phyloP scores from a whole-genome alignment of 768 basidiomycete genomes.

The Tephrocybe sp. region DNA sequence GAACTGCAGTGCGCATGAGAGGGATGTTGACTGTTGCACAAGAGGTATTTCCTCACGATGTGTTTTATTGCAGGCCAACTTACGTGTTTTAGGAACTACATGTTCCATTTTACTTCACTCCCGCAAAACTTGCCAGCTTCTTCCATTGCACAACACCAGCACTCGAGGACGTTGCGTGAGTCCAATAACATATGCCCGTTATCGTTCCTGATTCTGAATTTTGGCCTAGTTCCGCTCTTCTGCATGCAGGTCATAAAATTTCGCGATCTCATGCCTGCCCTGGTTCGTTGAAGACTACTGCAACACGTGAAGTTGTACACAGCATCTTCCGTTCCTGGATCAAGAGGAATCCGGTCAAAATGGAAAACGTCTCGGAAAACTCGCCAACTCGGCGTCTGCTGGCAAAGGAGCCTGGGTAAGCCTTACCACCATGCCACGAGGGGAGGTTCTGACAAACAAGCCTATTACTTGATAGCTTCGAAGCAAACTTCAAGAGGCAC shows the following conservation, averaged over 20 bases:
- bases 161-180: conserved; percentile 74
- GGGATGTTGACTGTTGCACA: conserved; percentile 93
- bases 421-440: neutral
- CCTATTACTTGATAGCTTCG: conserved; percentile 34
- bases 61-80: neutral
- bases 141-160: conserved; percentile 84
- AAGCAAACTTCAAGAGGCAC: conserved; percentile 79
- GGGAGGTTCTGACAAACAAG: conserved; percentile 6
- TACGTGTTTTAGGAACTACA: conserved; percentile 60
- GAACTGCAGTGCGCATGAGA: conserved; percentile 82
- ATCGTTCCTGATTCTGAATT: neutral
- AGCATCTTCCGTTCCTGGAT: conserved; percentile 89
- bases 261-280: conserved; percentile 90
- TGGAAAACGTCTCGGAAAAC: conserved; percentile 74
- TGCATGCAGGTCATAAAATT: conserved; percentile 80
- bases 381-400: conserved; percentile 74
- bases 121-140: conserved; percentile 70
- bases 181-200: conserved; percentile 12
- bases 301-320: conserved; percentile 66
- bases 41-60: conserved; percentile 50
- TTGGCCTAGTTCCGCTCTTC: conserved; percentile 72
- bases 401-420: conserved; percentile 64
- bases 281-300: conserved; percentile 91
- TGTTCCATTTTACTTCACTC: conserved; percentile 86
- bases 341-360: conserved; percentile 77